phyloP scores from a whole-genome alignment of 2,329 filamentous ascomycete species.

The Penicillium sp. region DNA sequence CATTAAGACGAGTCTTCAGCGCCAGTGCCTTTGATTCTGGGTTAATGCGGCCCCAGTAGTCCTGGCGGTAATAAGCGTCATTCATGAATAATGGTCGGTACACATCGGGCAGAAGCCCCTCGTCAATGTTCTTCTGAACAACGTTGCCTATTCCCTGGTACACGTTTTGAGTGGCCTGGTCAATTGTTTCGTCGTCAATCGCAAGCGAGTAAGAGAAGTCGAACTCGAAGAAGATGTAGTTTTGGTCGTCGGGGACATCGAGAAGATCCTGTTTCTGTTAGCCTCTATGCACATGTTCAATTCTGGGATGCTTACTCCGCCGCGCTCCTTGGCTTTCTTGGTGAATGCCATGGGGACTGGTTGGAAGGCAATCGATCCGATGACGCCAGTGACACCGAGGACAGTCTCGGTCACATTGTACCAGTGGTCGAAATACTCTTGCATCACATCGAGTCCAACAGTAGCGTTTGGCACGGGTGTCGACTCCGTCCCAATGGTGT shows the following conservation, averaged over 20 bases:
- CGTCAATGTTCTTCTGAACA: conserved; percentile 34
- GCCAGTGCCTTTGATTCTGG: conserved; percentile 32
- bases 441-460: conserved; percentile 31
- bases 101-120: conserved; percentile 39
- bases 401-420: conserved; percentile 31
- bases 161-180: conserved; percentile 39
- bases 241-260: conserved; percentile 40
- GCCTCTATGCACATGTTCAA: neutral
- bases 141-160: conserved; percentile 39
- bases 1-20: conserved; percentile 33
- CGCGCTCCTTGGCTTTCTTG: conserved; percentile 34
- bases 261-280: conserved; percentile 37
- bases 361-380: conserved; percentile 40
- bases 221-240: conserved; percentile 49
- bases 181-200: conserved; percentile 39
- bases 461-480: conserved; percentile 36
- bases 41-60: conserved; percentile 45
- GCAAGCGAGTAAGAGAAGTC: conserved; percentile 44
- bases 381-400: conserved; percentile 26
- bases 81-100: conserved; percentile 51
- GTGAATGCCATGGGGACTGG: conserved; percentile 38
- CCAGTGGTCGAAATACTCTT: conserved; percentile 36
- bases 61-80: conserved; percentile 46
- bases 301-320: conserved; percentile 35
- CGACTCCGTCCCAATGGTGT: conserved; percentile 43